Evolutionary conservation across 2,329 filamentous ascomycete species (phyloP), one percentile per base, ranked within the genome.

Genomic region (Aspergillus sp.): DNA sequence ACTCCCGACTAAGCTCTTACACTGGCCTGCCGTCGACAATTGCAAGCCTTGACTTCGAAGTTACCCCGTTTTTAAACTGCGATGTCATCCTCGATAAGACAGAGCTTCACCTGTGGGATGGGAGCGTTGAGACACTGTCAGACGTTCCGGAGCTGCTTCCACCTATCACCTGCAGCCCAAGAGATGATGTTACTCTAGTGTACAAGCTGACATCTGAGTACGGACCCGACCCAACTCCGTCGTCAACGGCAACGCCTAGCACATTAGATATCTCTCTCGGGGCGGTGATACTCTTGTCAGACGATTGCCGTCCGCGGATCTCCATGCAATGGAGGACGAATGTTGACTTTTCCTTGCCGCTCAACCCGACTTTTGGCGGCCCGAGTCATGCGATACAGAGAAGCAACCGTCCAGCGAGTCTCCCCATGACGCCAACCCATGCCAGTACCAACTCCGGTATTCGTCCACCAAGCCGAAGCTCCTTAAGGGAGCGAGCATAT

Each of bases 131-230:
- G 36, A 43, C 61, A 3, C 49, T 68, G 10, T 62, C 61, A 20
- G 43, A 58, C 7, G 47, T 46, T 3, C 46, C 53, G 3, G 55
- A 59, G 11, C 48, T 61, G 11, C 36, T 41, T 8, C 51, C 57
- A 5, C 58, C 64, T 0, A 53, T 66, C 11, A 45, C 52, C 8
- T 66, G 68, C 44, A 65, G 63, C 10, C 68, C 72, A 8, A 66
- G 71, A 35, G 73, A 78, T 35, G 69, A 75, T 43, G 51, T 73
- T n/a, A 72, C 72, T 1, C 57, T 75, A 30, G 53, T 77, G 13
- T 78, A 75, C 50, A 71, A 67, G 43, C 57, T 73, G 16, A 61
- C 56, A 1, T 63, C 63, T 7, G 52, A 55, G 24, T 53, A 58
- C 27, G 54, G 52, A 2, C 44, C 53, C 2, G 57, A 60, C 33